Evolutionary conservation across 768 basidiomycete genomes (phyloP), one percentile per base, ranked within the genome.

Genomic region (Kwoniella sp.): DNA sequence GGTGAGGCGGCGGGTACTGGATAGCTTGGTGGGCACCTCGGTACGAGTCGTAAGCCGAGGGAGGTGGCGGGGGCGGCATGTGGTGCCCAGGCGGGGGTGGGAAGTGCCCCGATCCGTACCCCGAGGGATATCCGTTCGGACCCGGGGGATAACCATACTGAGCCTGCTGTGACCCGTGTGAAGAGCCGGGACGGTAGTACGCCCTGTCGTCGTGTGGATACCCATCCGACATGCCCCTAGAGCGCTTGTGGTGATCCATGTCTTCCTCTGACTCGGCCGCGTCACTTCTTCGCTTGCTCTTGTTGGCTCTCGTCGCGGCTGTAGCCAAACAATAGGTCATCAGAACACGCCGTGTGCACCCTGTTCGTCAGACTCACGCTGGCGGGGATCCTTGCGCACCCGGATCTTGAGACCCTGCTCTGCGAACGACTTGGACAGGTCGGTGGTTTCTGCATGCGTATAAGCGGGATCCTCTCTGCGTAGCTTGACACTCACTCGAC

Each of bases 381-480:
- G 52, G 20, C 60, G 63, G 5, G 60, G 48, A 27, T 92, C 89
- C 73, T 91, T 92, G 29, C 90, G 82, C 46, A 92, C 92, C 26
- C 89, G 84, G 47, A 93, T 91, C 76, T 92, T 93, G 76, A 92
- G 89, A 20, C 90, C 90, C 74, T 92, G 90, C 68, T 92, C 89
- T n/a, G 89, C 89, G 48, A 92, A 81, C 0, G 88, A 87, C 60
- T 85, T 88, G 1, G 90, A 92, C 0, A 93, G 80, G 3, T 85
- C 83, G 0, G 90, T 91, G 3, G 88, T 90, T 75, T 90, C 90
- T 90, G 70, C 33, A 20, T 20, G n/a, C 9, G 17, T 1, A n/a
- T 2, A 32, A 32, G 8, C 31, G 31, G n/a, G n/a, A 32, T 8
- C 15, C 31, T 32, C 31, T 5, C 11, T 40, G 19, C 10, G 11